Conservation (phyloP, 306 rosid genomes). For the Cicer arietinum region DNA sequence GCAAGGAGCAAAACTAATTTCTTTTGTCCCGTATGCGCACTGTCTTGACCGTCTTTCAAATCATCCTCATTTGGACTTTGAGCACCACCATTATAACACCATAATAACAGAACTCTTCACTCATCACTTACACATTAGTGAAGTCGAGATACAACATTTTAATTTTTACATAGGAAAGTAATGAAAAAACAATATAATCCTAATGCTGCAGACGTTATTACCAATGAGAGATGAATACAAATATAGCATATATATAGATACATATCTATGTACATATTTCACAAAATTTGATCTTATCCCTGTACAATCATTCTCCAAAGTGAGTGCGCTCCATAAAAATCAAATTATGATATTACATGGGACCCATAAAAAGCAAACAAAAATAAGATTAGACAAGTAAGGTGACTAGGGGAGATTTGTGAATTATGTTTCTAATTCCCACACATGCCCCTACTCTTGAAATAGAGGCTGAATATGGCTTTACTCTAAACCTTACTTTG, state of each 20-base stretch:
- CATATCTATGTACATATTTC: background rate
- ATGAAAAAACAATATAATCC: background rate
- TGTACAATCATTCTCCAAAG: constrained; percentile 33
- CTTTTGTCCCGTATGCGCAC: background rate
- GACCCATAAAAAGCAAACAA: background rate
- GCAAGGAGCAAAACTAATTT: background rate
- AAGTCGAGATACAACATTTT: background rate
- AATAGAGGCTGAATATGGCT: background rate
- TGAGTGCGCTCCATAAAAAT: background rate
- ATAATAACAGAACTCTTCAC: background rate
- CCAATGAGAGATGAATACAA: constrained; percentile 12
- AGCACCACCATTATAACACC: background rate
- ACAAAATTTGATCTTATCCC: constrained; percentile 3
- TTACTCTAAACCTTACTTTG: constrained; percentile 5
- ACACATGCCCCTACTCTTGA: background rate
- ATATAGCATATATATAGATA: background rate
- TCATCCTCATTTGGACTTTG: background rate
- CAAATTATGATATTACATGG: background rate
- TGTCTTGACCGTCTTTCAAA: background rate
- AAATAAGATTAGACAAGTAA: background rate
- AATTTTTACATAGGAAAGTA: background rate
- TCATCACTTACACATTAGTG: background rate
- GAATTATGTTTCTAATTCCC: background rate
- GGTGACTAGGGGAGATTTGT: background rate
- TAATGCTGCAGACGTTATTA: constrained; percentile 1